phyloP scores from a whole-genome alignment of 1,284 basidiomycete genomes.

The Stygiomarasmius scandens region DNA sequence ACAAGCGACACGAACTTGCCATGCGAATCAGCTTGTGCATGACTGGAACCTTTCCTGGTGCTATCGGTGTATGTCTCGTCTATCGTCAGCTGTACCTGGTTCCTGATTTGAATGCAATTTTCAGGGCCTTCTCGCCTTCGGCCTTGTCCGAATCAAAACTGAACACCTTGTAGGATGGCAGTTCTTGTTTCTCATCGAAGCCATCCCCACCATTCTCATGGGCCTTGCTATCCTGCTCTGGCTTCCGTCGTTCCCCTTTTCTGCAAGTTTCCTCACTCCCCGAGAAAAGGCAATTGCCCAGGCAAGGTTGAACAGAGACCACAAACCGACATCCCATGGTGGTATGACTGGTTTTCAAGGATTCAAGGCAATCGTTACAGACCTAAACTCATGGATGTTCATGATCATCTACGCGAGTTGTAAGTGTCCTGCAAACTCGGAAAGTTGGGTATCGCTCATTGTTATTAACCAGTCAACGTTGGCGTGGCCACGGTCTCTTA shows the following conservation, averaged over 20 bases:
- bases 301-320: constrained; percentile 54
- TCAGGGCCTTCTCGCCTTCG: constrained; percentile 58
- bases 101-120: background rate
- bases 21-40: constrained; percentile 48
- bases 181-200: constrained; percentile 59
- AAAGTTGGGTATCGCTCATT: no score
- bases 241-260: constrained; percentile 48
- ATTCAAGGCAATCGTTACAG: constrained; percentile 51
- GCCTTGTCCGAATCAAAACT: constrained; percentile 53
- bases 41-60: constrained; percentile 57
- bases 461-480: constrained; percentile 46
- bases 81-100: background rate
- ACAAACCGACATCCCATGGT: constrained; percentile 57
- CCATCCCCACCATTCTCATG: constrained; percentile 55
- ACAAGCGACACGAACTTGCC: constrained; percentile 51
- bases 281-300: constrained; percentile 58
- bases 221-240: constrained; percentile 46
- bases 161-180: constrained; percentile 49
- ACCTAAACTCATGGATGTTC: constrained; percentile 54
- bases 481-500: constrained; percentile 60
- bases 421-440: no score
- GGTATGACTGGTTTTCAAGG: constrained; percentile 60
- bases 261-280: constrained; percentile 40
- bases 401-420: constrained; percentile 56
- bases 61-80: constrained; percentile 44